Base-by-base conservation (phyloP, 495 filamentous ascomycete species). In the Aspergillus asperescens region DNA sequence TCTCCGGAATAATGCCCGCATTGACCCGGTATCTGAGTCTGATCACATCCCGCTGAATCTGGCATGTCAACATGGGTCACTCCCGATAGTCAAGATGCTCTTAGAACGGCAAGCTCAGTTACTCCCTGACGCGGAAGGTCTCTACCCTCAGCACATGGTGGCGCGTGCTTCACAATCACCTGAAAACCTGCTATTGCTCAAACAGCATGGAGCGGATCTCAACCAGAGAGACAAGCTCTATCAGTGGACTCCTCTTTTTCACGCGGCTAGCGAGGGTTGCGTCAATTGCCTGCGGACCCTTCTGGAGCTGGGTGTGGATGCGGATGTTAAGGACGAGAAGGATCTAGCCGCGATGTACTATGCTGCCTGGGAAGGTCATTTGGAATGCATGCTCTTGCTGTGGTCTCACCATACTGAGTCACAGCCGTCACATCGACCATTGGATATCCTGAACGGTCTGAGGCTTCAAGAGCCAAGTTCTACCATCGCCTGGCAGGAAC, bases 101-200 rank as follows among this genome's bases (percentile, higher is more conserved):
- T 78, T 98, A 22, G 82, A 89, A 61, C 80, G 86, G 45, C 79
- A 82, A 6, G 89, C 92, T 10, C 71, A 74, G 44, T 80, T 98
- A 48, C 72, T 96, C 9, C 84, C 93, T 8, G 93, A 98, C 69
- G 94, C 93, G 1, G 94, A 97, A 73, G 93, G 93, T 1, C 78
- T 98, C 5, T 97, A 89, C 65, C 93, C 93, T n/a, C 93, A 98
- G 62, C 93, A 98, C 69, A 83, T 96, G 50, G 92, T 97, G 8
- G 94, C 94, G 13, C 81, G 93, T 23, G 94, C 91, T 40, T 90
- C 90, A 5, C 83, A 87, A 58, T 87, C 81, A 1, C 87, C 89
- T 5, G 74, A 86, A 35, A 76, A 95, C 23, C 73, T 98, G 0
- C 70, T 90, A 24, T 73, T 95, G 23, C 75, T 98, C 18, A 84